These are phyloP conservation scores for Prunus davidiana DNA, from an alignment of 306 rosid species.

Conservation along the genomic window DNA sequence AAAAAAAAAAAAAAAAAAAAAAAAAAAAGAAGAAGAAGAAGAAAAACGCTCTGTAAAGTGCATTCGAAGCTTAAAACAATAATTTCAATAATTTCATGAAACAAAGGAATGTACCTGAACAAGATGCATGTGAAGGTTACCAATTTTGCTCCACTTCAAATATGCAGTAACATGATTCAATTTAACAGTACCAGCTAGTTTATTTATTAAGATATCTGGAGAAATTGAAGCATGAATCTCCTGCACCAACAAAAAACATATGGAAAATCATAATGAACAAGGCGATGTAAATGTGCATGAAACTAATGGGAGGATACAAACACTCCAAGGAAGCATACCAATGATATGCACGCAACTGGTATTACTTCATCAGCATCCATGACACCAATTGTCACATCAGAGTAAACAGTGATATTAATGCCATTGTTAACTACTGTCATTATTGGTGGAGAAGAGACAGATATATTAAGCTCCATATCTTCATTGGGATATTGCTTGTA, in stretches of 20 bases:
- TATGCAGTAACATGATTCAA: constrained; percentile 43
- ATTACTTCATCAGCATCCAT: constrained; percentile 47
- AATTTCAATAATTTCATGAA: neutral
- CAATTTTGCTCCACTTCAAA: constrained; percentile 90
- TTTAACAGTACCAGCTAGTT: constrained; percentile 45
- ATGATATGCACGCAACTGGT: constrained; percentile 71
- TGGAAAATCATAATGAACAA: neutral
- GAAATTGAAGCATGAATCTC: constrained; percentile 57
- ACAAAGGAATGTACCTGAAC: constrained; percentile 46
- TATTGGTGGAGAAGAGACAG: constrained; percentile 61
- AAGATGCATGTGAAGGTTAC: constrained; percentile 53
- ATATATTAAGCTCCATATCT: constrained; percentile 59
- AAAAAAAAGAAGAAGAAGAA: too few relatives aligned
- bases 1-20: fast-evolving
- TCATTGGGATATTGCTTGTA: constrained; percentile 73
- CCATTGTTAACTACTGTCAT: constrained; percentile 43
- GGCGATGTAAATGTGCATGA: neutral
- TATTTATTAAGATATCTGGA: constrained; percentile 46
- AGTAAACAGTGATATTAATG: constrained; percentile 32
- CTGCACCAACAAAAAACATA: constrained; percentile 41
- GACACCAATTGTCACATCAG: constrained; percentile 60
- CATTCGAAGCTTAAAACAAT: neutral
- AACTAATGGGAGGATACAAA: neutral
- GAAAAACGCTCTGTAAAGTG: neutral
- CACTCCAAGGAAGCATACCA: constrained; percentile 49